Percentiles rank a stretch among this genome's conserved stretches.
Evolutionary conservation across 176 grass and related monocot genomes (phyloP).

Genomic region (Elaeis guineensis): DNA sequence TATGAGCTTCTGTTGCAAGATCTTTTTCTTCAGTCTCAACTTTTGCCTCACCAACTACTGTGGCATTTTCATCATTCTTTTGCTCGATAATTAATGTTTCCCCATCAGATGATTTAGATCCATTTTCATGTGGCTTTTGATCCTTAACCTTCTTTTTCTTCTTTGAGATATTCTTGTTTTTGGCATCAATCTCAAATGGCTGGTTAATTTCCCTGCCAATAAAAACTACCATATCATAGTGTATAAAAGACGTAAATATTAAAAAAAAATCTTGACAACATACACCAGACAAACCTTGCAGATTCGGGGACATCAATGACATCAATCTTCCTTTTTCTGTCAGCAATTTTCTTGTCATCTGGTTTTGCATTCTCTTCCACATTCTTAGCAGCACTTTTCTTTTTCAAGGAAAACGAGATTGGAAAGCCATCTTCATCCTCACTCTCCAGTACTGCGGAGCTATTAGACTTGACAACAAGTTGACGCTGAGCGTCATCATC

Average conservation of each 20-base stretch:
- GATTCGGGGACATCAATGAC: conserved; percentile 21
- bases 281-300: conserved; percentile 29
- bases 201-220: conserved; percentile 12
- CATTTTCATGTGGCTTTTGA: conserved; percentile 21
- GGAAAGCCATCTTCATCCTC: conserved; percentile 99
- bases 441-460: conserved; percentile 41
- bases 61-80: not conserved
- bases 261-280: not conserved
- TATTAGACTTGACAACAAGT: conserved; percentile 34
- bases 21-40: conserved; percentile 9
- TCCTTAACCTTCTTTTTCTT: conserved; percentile 64
- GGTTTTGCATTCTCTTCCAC: conserved; percentile 7
- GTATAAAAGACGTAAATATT: not conserved
- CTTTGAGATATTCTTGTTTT: conserved; percentile 29
- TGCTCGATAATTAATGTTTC: conserved; percentile 4
- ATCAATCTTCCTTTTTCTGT: conserved; percentile 69
- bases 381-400: conserved; percentile 28
- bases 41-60: not conserved
- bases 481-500: conserved; percentile 31
- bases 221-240: not conserved
- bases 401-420: conserved; percentile 34
- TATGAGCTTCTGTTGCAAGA: conserved; percentile 5
- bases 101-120: not conserved
- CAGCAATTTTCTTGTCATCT: conserved; percentile 21
- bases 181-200: conserved; percentile 13